Evolutionary conservation across 345 rosid genomes (phyloP), one percentile per base, ranked within the genome.

Genomic region (Mangifera indica): DNA sequence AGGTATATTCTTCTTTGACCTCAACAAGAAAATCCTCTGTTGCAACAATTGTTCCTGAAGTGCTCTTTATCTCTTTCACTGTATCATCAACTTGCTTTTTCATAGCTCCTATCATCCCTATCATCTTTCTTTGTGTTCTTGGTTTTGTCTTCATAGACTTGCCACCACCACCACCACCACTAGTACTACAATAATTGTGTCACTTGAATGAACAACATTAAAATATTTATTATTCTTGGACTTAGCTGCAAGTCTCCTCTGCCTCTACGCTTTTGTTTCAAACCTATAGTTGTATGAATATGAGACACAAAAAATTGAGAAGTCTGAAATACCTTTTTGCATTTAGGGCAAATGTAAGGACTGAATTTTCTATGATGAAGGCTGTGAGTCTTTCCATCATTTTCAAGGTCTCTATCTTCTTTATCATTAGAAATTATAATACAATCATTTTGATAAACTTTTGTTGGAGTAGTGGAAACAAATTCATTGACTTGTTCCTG

Each of bases 291-390:
- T 3, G 1, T 29, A 3, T 1, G 3, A 29, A 29, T 3, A 29
- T 29, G 32, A 29, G 32, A 29, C 32, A 3, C 32, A 3, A 29
- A 29, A 29, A 29, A 29, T 29, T 29, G 68, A 24, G 68, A 64
- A 21, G 68, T 64, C 6, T 3, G 40, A 2, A 45, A 22, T n/a
- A 45, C 15, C 17, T 46, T 1, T 24, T 46, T 14, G 55, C 68
- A 64, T 46, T 64, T 64, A 64, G 68, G 54, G 37, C 68, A 64
- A 14, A 20, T 64, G 20, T 64, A 64, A 64, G 68, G 55, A 3
- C 53, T 32, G 14, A 20, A 12, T 63, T 63, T 63, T 17, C 2
- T 13, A 0, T 21, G n/a, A 48, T 20, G 49, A 24, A 44, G n/a
- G 32, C 67, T 44, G 18, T 63, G 67, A 21, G 4, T 44, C 22